Conservation (phyloP, 2,329 filamentous ascomycete genomes). For the Fusarium newnesense region DNA sequence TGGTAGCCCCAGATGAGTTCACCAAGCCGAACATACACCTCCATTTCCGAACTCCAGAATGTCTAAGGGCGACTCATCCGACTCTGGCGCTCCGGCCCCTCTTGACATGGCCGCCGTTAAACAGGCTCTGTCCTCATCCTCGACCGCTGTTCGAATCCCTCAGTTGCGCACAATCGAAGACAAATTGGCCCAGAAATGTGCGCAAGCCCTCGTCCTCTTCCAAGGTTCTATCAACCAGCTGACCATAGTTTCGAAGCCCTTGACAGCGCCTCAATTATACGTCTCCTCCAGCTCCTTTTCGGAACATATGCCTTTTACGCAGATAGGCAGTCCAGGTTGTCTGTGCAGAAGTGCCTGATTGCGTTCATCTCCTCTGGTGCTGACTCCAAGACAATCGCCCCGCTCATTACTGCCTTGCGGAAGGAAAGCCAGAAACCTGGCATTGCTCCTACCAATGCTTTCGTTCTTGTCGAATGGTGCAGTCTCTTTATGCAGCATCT, state of each 20-base stretch:
- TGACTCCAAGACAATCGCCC: conserved; percentile 66
- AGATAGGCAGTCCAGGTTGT: conserved; percentile 84
- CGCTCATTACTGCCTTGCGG: conserved; percentile 74
- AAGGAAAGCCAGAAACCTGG: conserved; percentile 79
- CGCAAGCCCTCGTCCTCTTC: conserved; percentile 29
- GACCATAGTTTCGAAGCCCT: conserved; percentile 52
- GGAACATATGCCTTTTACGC: conserved; percentile 87
- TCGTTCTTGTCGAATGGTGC: conserved; percentile 92
- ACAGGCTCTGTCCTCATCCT: conserved; percentile 68
- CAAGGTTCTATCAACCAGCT: conserved; percentile 25
- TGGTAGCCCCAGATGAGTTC: conserved; percentile 50
- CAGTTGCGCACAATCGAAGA: conserved; percentile 68
- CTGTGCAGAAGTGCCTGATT: conserved; percentile 82
- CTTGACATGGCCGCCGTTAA: conserved; percentile 63
- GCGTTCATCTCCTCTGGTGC: conserved; percentile 70
- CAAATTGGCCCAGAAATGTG: conserved; percentile 65
- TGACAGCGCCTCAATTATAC: conserved; percentile 59
- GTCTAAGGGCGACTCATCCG: conserved; percentile 55
- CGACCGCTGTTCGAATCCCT: conserved; percentile 65
- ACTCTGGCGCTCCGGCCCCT: conserved; percentile 52
- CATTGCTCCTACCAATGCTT: conserved; percentile 82
- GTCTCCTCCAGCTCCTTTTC: conserved; percentile 79
- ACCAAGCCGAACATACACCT: conserved; percentile 31
- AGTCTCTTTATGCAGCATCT: conserved; percentile 80
- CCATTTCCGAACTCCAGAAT: conserved; percentile 45